Conservation (phyloP, 2,329 filamentous ascomycete species). For the Alternaria angustiovoidea region DNA sequence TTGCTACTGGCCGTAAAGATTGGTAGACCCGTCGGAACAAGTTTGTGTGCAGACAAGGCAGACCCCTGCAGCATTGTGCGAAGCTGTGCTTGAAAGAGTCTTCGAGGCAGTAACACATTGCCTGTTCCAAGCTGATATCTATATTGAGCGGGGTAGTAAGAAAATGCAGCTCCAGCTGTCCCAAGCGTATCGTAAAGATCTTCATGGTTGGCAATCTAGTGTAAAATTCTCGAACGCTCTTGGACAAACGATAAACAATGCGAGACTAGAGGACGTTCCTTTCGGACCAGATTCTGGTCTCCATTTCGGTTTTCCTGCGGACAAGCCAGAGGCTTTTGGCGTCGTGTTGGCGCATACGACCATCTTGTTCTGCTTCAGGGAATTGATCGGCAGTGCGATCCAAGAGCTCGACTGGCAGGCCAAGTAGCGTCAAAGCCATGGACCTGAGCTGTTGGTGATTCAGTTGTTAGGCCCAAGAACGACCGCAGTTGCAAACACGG, state of each 20-base stretch:
- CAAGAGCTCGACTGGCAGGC: no score
- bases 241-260: no score
- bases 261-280: no score
- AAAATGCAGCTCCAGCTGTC: not conserved
- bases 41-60: not conserved
- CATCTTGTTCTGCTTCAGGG: not conserved
- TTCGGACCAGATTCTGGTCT: not conserved
- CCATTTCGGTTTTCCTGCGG: not conserved
- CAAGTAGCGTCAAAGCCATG: no score
- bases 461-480: no score
- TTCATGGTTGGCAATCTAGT: not conserved
- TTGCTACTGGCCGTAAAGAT: not conserved
- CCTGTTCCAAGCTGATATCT: not conserved
- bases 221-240: not conserved
- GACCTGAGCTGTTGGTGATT: no score
- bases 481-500: no score
- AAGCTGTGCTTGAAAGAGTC: not conserved
- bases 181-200: not conserved
- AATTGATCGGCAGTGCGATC: no score
- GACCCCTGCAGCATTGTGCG: not conserved
- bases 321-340: not conserved
- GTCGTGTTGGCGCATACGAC: not conserved
- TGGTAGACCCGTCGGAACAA: not conserved
- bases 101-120: not conserved
- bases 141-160: not conserved